Evolutionary conservation across 306 rosid species (phyloP), one percentile per base, ranked within the genome.

Genomic region (Inga laurina): DNA sequence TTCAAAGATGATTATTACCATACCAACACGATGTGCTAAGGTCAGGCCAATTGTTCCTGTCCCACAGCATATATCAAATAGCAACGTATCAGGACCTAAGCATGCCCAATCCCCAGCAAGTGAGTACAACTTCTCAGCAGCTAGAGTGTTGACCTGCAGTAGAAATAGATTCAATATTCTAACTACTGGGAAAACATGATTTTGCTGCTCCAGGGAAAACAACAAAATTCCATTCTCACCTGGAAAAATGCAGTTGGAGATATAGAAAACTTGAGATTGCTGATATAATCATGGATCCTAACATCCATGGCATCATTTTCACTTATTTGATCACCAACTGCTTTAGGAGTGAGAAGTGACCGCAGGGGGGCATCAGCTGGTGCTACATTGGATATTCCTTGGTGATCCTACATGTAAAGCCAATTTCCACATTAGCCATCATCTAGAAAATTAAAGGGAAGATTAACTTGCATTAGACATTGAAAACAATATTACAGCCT

Each of bases 31-130:
- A 82, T 88, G 97, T 43, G 98, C 98, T 89, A 94, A 92, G n/a
- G 99, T 94, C 83, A 96, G 87, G 82, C 99, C 97, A 88, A 96
- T 93, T 77, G 99, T 92, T 85, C 99, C 99, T 35, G 99, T 96
- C 77, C 98, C 97, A 86, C 99, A 96, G 87, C 98, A 96, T 73
- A 96, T 84, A 76, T 96, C 99, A 88, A 96, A 94, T 24, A 96
- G 90, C 89, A 96, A 90, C 54, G 99, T 94, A 76, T 96, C 97
- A 68, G 94, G 94, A 67, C 94, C 97, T 78, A 96, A 85, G 84
- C 85, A 86, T 82, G 99, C 98, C 99, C 99, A 96, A 89, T 94
- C 97, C 82, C 98, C 99, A 48, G 97, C 99, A 83, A 96, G 97
- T 3, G 98, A 90, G 87, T 94, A 96, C 48, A 96, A 88, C 87